Conservation (phyloP, 495 filamentous ascomycete species). For the Astrocystis sublimbata region DNA sequence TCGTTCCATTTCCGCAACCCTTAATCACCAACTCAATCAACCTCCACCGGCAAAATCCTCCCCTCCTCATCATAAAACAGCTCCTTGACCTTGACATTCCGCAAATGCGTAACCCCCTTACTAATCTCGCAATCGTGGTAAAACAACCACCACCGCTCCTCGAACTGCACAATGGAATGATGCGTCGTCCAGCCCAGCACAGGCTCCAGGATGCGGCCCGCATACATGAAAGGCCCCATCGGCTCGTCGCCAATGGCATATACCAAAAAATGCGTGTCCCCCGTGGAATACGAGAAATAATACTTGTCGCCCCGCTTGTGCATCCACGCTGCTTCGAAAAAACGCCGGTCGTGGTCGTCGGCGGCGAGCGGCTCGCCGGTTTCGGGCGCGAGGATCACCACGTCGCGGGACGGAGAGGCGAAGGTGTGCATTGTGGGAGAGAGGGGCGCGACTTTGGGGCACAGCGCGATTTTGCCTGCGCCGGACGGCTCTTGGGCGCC, state of each 20-base stretch:
- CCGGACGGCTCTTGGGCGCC: slow-evolving; percentile 59
- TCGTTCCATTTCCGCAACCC: background rate
- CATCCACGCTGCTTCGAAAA: slow-evolving; percentile 80
- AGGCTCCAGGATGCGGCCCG: slow-evolving; percentile 68
- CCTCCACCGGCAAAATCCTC: slow-evolving; percentile 50
- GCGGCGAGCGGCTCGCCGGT: slow-evolving; percentile 58
- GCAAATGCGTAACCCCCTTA: slow-evolving; percentile 62
- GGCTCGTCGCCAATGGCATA: slow-evolving; percentile 64
- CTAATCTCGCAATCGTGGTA: slow-evolving; percentile 70
- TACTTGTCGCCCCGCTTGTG: slow-evolving; percentile 64
- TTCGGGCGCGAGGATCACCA: slow-evolving; percentile 59
- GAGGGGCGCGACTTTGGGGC: slow-evolving; percentile 62
- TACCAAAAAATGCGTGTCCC: slow-evolving; percentile 69
- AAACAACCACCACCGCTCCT: slow-evolving; percentile 69
- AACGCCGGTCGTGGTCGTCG: slow-evolving; percentile 70
- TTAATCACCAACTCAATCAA: slow-evolving; percentile 13
- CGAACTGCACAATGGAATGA: slow-evolving; percentile 73
- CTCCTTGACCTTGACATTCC: slow-evolving; percentile 70
- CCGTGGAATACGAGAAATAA: slow-evolving; percentile 77
- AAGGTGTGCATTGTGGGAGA: slow-evolving; percentile 63
- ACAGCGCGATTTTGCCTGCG: slow-evolving; percentile 48
- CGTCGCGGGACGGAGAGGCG: slow-evolving; percentile 46
- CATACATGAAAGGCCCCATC: slow-evolving; percentile 69
- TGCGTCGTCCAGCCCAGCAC: slow-evolving; percentile 79
- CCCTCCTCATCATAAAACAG: slow-evolving; percentile 67